Evolutionary conservation across 2,329 filamentous ascomycete genomes (phyloP).

Genomic region (Alternaria dauci): DNA sequence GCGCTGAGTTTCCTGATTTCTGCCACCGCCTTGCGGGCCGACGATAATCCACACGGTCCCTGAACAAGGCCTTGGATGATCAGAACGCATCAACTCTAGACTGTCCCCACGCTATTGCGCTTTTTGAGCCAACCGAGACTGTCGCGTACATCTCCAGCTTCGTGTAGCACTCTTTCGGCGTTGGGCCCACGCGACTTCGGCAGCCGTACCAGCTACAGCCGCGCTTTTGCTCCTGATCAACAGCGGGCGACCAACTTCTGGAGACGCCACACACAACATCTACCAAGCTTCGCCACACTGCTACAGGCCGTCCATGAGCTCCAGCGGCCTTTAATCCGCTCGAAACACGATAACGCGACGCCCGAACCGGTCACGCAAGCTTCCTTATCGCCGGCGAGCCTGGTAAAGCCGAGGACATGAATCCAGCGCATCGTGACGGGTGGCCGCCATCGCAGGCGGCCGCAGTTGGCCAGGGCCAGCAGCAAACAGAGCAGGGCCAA

Average conservation of each 20-base stretch:
- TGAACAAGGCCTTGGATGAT: constrained; percentile 24
- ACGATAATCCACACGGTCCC: constrained; percentile 14
- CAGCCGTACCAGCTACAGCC: constrained; percentile 33
- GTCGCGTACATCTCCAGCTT: constrained; percentile 25
- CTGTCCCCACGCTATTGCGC: constrained; percentile 12
- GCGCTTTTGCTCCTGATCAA: constrained; percentile 34
- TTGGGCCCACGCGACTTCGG: constrained; percentile 20
- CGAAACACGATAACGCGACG: constrained; percentile 28
- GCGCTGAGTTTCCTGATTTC: constrained; percentile 17
- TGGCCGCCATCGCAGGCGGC: constrained; percentile 57
- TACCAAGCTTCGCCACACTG: constrained; percentile 13
- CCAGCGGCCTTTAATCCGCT: constrained; percentile 11
- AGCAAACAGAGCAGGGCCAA: constrained; percentile 48
- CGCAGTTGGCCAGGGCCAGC: constrained; percentile 56
- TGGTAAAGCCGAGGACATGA: constrained; percentile 49
- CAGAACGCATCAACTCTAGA: constrained; percentile 25
- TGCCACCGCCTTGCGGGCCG: constrained; percentile 24
- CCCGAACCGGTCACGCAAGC: constrained; percentile 19
- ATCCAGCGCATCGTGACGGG: constrained; percentile 53
- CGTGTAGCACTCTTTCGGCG: constrained; percentile 22
- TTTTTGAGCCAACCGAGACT: constrained; percentile 29
- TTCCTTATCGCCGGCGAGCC: constrained; percentile 37
- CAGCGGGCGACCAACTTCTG: constrained; percentile 28
- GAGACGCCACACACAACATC: constrained; percentile 23
- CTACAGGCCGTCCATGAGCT: constrained; percentile 36